Evolutionary conservation across 768 basidiomycete genomes (phyloP), one percentile per base, ranked within the genome.

Genomic region (Suillus subaureus): DNA sequence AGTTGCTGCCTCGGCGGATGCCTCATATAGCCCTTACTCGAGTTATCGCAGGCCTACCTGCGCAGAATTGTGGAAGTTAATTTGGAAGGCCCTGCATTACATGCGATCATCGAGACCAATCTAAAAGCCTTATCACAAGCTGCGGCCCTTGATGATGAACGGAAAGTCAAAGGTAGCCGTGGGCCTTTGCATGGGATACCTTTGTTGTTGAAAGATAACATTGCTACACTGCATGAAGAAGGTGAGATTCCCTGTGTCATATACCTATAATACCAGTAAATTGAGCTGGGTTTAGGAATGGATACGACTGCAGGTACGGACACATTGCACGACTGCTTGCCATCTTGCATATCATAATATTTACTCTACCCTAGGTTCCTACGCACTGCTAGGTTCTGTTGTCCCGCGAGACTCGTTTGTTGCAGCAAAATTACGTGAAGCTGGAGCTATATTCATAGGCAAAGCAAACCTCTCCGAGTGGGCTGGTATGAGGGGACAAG

Each of bases 1-100:
- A 40, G 43, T 15, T n/a, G 11, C 51, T 52, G 7, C 51, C 18
- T 18, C 4, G 3, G 26, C 57, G 8, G 31, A 15, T 35, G 33
- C 35, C 57, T 42, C 28, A 40, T 42, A 35, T 18, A 39, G 26
- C 26, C 26, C 16, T 63, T 52, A 52, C 26, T 52, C 60, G 23
- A 21, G 60, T 15, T 15, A 52, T 52, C 7, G 16, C 26, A 90
- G 89, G 87, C 87, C 2, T 90, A 90, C 71, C 80, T 89, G 68
- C 82, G 85, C 12, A 82, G 88, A 1, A 88, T 89, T 39, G 84
- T 87, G 13, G 87, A 90, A 69, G 89, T 90, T n/a, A 89, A 90
- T 70, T 66, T 84, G 31, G 76, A 85, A 64, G 88, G 88, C 1
- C 82, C 87, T 11, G 77, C 75, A 47, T 77, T 90, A 23, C 85